Evolutionary conservation across 2,329 filamentous ascomycete species (phyloP).

Genomic region (Xylariaceae sp.): DNA sequence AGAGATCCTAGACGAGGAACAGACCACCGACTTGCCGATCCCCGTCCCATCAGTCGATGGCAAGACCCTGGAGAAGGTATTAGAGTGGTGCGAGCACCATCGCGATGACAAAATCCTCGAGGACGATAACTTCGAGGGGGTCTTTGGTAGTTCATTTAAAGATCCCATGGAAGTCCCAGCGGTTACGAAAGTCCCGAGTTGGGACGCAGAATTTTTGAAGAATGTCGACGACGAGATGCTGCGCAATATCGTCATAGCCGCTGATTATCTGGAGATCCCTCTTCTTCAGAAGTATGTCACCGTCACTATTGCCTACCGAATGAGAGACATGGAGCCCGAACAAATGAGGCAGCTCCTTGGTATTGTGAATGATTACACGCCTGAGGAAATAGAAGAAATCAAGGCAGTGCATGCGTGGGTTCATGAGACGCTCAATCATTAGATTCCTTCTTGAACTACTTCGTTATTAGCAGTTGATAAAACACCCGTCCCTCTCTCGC

Average conservation of each 20-base stretch:
- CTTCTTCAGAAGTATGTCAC: neutral
- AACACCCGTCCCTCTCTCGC: too few species aligned
- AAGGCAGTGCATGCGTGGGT: too few species aligned
- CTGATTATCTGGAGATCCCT: conserved; percentile 14
- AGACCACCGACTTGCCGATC: conserved; percentile 1
- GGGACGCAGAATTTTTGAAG: neutral
- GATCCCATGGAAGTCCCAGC: too few species aligned
- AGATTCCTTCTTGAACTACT: too few species aligned
- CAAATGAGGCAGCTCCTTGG: conserved; percentile 8
- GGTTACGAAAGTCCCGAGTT: neutral
- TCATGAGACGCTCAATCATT: too few species aligned
- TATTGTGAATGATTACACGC: conserved; percentile 1
- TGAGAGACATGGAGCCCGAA: neutral
- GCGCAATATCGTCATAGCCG: neutral
- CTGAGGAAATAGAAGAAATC: neutral
- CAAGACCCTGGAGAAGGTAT: neutral
- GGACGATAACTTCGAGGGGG: too few species aligned
- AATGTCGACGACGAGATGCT: neutral
- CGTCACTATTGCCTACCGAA: neutral
- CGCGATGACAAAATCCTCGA: neutral
- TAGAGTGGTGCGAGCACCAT: conserved; percentile 23
- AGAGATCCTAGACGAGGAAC: neutral
- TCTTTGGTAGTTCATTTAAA: too few species aligned
- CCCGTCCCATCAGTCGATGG: conserved; percentile 7
- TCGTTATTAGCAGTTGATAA: too few species aligned